phyloP scores from a whole-genome alignment of 2,329 filamentous ascomycete genomes.

The Aspergillus jensenii region DNA sequence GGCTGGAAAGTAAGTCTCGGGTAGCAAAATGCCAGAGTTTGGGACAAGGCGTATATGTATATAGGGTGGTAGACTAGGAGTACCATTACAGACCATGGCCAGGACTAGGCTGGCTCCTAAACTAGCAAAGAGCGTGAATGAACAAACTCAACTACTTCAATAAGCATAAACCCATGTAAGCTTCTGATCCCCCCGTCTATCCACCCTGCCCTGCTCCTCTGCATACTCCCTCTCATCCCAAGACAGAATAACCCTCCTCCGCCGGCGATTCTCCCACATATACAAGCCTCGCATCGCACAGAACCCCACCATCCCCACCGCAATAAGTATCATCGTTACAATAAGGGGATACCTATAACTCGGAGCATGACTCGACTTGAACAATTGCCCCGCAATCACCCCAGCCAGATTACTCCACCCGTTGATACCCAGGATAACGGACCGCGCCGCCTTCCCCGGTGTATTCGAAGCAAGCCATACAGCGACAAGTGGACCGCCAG shows the following conservation, averaged over 20 bases:
- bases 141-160: neutral
- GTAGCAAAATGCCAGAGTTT: too few species aligned
- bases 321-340: constrained; percentile 10
- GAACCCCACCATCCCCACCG: constrained; percentile 2
- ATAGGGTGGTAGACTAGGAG: too few species aligned
- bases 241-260: neutral
- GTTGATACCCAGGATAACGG: constrained; percentile 7
- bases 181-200: constrained; percentile 1
- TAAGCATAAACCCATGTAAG: constrained; percentile 3
- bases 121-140: too few species aligned
- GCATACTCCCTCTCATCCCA: neutral
- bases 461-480: constrained; percentile 8
- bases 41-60: too few species aligned
- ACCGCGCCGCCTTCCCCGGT: neutral
- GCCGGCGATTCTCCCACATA: constrained; percentile 4
- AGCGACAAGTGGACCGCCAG: constrained; percentile 7
- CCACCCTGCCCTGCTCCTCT: neutral
- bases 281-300: neutral
- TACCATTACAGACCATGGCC: too few species aligned
- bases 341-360: constrained; percentile 5
- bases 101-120: too few species aligned
- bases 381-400: constrained; percentile 8
- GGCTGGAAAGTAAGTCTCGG: too few species aligned
- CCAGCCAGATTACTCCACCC: constrained; percentile 9
- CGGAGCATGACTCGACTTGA: constrained; percentile 1